Percentiles rank a stretch among this genome's conserved stretches.
Evolutionary conservation across 495 filamentous ascomycete genomes (phyloP).

Genomic region (Penicillium flavigenum): DNA sequence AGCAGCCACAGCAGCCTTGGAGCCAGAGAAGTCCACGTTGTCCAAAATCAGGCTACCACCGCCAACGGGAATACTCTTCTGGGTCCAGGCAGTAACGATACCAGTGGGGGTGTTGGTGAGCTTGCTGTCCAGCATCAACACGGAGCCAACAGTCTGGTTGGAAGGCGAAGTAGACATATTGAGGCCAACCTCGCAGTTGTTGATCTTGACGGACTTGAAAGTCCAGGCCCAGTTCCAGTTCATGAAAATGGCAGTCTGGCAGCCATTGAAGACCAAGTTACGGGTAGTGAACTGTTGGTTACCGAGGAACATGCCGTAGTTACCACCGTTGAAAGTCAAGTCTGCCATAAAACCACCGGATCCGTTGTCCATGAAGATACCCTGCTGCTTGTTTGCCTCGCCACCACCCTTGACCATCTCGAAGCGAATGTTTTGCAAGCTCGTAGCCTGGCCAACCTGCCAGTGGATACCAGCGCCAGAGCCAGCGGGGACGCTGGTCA

Average conservation of each 20-base stretch:
- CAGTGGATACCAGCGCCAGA: slow-evolving; percentile 85
- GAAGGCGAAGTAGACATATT: slow-evolving; percentile 70
- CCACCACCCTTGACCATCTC: slow-evolving; percentile 77
- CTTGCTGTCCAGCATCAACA: slow-evolving; percentile 76
- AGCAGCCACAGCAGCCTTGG: slow-evolving; percentile 52
- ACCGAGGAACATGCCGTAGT: slow-evolving; percentile 80
- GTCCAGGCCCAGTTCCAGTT: slow-evolving; percentile 96
- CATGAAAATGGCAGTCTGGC: slow-evolving; percentile 84
- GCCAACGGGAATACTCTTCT: slow-evolving; percentile 58
- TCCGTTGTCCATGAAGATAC: slow-evolving; percentile 98
- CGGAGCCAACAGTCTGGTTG: slow-evolving; percentile 72
- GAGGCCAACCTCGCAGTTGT: slow-evolving; percentile 75
- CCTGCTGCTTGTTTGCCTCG: slow-evolving; percentile 71
- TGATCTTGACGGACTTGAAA: slow-evolving; percentile 77
- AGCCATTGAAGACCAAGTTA: slow-evolving; percentile 86
- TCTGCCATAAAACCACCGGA: slow-evolving; percentile 86
- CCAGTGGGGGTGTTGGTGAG: slow-evolving; percentile 72
- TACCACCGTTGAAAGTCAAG: slow-evolving; percentile 83
- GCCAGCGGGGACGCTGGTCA: slow-evolving; percentile 64
- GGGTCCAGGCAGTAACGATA: slow-evolving; percentile 67
- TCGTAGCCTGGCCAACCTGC: slow-evolving; percentile 96
- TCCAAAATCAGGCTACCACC: slow-evolving; percentile 81
- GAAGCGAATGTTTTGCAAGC: slow-evolving; percentile 86
- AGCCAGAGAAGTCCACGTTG: slow-evolving; percentile 75
- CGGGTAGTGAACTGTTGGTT: slow-evolving; percentile 95